Evolutionary conservation across 2,329 filamentous ascomycete genomes (phyloP).

Genomic region (Ramichloridium luteum): DNA sequence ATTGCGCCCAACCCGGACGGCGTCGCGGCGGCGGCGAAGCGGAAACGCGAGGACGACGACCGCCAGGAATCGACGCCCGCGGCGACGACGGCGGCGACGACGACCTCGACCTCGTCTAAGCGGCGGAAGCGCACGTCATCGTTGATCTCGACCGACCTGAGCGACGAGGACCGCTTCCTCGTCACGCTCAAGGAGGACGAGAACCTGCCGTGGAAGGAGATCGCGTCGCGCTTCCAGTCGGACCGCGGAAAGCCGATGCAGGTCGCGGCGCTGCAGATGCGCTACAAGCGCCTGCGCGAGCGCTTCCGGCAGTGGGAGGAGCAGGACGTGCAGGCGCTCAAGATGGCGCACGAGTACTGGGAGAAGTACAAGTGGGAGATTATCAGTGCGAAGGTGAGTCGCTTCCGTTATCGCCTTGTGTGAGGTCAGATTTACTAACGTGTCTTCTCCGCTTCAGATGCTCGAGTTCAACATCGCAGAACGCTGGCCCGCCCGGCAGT

Average conservation of each 20-base stretch:
- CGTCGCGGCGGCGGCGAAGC: constrained; percentile 24
- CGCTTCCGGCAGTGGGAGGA: constrained; percentile 41
- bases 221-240: constrained; percentile 37
- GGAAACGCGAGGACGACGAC: constrained; percentile 27
- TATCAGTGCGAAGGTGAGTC: constrained; percentile 37
- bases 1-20: constrained; percentile 33
- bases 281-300: constrained; percentile 40
- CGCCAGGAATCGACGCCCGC: background rate
- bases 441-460: constrained; percentile 35
- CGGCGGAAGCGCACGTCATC: constrained; percentile 30
- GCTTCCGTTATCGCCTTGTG: constrained; percentile 1
- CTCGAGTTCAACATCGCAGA: constrained; percentile 38
- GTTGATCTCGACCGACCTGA: constrained; percentile 30
- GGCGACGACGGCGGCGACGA: constrained; percentile 19
- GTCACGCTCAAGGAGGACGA: constrained; percentile 41
- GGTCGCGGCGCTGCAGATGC: constrained; percentile 43
- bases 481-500: constrained; percentile 39
- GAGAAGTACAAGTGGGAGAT: constrained; percentile 43
- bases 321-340: constrained; percentile 37
- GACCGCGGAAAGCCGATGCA: constrained; percentile 38
- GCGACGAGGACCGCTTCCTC: constrained; percentile 39
- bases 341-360: constrained; percentile 41
- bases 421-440: too few relatives aligned
- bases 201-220: constrained; percentile 43
- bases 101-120: constrained; percentile 12